Evolutionary conservation across 1,284 basidiomycete species (phyloP).

Genomic region (Ceratobasidium sp.): DNA sequence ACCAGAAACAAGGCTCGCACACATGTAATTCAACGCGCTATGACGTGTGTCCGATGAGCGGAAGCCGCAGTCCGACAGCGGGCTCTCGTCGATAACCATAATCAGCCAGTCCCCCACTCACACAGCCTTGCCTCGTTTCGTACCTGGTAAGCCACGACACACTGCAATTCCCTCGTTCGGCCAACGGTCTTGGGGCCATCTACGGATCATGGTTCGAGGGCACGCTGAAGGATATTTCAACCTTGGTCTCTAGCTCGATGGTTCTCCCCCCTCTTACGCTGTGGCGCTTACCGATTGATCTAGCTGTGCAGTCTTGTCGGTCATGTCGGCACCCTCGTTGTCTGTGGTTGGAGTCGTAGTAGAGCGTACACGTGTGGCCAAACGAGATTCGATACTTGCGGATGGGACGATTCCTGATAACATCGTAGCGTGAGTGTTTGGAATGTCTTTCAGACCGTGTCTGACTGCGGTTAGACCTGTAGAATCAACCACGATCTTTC

Average conservation of each 20-base stretch:
- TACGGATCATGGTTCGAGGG: slow-evolving; percentile 24
- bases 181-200: not conserved
- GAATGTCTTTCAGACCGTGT: not conserved
- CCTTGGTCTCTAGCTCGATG: not conserved
- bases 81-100: not conserved
- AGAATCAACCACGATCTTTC: slow-evolving; percentile 35
- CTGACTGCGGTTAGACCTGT: not conserved
- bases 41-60: slow-evolving; percentile 2
- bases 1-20: too few relatives aligned
- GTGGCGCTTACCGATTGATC: not conserved
- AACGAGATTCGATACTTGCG: slow-evolving; percentile 23
- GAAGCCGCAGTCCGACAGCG: slow-evolving; percentile 22
- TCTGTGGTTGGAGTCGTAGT: slow-evolving; percentile 18
- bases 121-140: slow-evolving; percentile 37
- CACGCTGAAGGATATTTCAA: not conserved
- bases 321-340: slow-evolving; percentile 24
- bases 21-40: too few relatives aligned
- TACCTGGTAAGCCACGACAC: slow-evolving; percentile 6
- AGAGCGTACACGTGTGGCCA: not conserved
- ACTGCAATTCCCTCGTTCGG: not conserved
- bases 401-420: slow-evolving; percentile 26
- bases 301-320: not conserved
- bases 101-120: not conserved
- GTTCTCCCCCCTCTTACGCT: not conserved
- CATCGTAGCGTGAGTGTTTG: slow-evolving; percentile 23